Conservation (phyloP, 495 filamentous ascomycete genomes). For the Aspergillus ellipticus region DNA sequence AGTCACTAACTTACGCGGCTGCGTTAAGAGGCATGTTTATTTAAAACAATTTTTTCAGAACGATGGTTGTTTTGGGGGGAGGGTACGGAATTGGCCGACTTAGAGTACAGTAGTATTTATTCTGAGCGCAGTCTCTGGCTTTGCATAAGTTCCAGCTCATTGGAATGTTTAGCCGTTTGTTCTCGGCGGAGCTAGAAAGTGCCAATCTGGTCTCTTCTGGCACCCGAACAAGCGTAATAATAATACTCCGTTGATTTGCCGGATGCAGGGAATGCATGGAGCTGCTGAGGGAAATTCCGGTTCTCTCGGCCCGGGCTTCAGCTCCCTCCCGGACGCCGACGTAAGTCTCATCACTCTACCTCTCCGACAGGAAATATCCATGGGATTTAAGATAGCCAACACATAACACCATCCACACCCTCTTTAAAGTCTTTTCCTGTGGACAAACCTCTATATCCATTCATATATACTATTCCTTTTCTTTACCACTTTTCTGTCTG, state of each 20-base stretch:
- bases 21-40: conserved; percentile 39
- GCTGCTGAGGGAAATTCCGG: conserved; percentile 25
- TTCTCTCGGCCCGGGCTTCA: conserved; percentile 27
- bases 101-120: not conserved
- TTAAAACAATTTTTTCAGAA: not conserved
- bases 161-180: not conserved
- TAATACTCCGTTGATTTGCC: conserved; percentile 38
- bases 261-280: conserved; percentile 12
- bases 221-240: conserved; percentile 33
- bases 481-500: not conserved
- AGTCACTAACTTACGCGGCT: conserved; percentile 30
- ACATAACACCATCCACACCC: not conserved
- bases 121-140: not conserved
- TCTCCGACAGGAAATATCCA: not conserved
- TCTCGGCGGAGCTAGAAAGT: conserved; percentile 12
- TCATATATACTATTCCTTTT: not conserved
- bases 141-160: not conserved
- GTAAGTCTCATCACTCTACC: conserved; percentile 16
- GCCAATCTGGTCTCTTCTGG: conserved; percentile 18
- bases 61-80: not conserved
- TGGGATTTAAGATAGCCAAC: not conserved
- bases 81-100: too few relatives aligned
- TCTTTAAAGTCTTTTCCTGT: not conserved
- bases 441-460: not conserved
- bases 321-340: conserved; percentile 6